Evolutionary conservation across 1,139 yeast genomes (phyloP).

Genomic region (Yamadazyma blattariae): DNA sequence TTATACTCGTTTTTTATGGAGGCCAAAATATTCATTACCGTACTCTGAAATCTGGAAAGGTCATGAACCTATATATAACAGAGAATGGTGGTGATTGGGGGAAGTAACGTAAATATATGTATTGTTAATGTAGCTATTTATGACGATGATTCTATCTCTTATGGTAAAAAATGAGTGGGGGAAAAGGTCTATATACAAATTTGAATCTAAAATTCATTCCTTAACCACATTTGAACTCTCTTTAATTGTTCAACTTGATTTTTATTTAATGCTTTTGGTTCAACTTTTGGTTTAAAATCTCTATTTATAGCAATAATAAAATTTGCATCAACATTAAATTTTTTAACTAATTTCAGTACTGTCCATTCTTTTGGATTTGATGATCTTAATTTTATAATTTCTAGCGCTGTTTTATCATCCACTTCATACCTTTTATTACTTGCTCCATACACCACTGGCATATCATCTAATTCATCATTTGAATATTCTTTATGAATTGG

Average conservation of each 20-base stretch:
- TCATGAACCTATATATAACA: background rate
- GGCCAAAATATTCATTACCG: too few species aligned
- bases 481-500: constrained; percentile 23
- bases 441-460: constrained; percentile 47
- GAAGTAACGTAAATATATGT: too few species aligned
- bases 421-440: constrained; percentile 55
- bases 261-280: constrained; percentile 12
- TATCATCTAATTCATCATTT: constrained; percentile 44
- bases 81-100: too few species aligned
- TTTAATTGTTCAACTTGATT: constrained; percentile 55
- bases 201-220: constrained; percentile 43
- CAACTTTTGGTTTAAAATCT: constrained; percentile 9
- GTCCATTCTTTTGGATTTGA: constrained; percentile 67
- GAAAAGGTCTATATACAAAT: constrained; percentile 5
- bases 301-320: constrained; percentile 16
- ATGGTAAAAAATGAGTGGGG: too few species aligned
- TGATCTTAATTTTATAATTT: constrained; percentile 60
- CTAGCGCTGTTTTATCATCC: constrained; percentile 56
- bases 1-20: too few species aligned
- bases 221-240: constrained; percentile 61
- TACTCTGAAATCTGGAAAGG: too few species aligned
- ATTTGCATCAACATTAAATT: constrained; percentile 41
- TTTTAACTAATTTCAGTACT: constrained; percentile 61
- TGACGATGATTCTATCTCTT: too few species aligned
- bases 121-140: too few species aligned